These are phyloP conservation scores for Ophiocordyceps australis DNA, from an alignment of 2,329 filamentous ascomycete species.

Conservation along the genomic window DNA sequence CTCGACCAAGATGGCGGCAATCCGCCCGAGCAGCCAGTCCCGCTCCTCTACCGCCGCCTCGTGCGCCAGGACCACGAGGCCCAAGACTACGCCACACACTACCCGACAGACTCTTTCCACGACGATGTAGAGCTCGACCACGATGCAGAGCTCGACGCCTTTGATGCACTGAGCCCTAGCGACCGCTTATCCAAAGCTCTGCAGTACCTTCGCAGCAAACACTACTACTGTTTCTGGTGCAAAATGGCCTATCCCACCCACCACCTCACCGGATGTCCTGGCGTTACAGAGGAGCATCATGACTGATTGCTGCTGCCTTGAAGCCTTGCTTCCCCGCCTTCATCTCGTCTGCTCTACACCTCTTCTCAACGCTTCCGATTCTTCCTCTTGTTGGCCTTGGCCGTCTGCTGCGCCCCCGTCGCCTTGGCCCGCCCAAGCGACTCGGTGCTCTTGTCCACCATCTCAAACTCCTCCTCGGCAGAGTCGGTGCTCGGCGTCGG, in stretches of 20 bases:
- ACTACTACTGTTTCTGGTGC: constrained; percentile 92
- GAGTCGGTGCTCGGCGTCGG: constrained; percentile 37
- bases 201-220: constrained; percentile 47
- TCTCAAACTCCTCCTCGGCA: constrained; percentile 41
- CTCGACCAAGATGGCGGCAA: constrained; percentile 39
- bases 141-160: constrained; percentile 64
- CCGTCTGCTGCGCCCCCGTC: constrained; percentile 24
- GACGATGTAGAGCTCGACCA: constrained; percentile 68
- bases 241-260: constrained; percentile 63
- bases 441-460: constrained; percentile 42
- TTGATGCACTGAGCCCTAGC: constrained; percentile 47
- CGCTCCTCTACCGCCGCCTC: constrained; percentile 64
- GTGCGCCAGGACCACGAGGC: constrained; percentile 45
- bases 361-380: constrained; percentile 13
- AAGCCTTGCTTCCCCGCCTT: neutral
- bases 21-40: constrained; percentile 45
- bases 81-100: constrained; percentile 40
- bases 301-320: too few relatives aligned
- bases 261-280: constrained; percentile 76
- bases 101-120: constrained; percentile 50
- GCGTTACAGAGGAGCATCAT: constrained; percentile 69
- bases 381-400: constrained; percentile 32
- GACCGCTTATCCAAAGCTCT: constrained; percentile 53
- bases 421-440: constrained; percentile 32
- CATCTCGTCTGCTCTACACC: neutral